Evolutionary conservation across 2,329 filamentous ascomycete species (phyloP).

Genomic region (Diaporthe eres): DNA sequence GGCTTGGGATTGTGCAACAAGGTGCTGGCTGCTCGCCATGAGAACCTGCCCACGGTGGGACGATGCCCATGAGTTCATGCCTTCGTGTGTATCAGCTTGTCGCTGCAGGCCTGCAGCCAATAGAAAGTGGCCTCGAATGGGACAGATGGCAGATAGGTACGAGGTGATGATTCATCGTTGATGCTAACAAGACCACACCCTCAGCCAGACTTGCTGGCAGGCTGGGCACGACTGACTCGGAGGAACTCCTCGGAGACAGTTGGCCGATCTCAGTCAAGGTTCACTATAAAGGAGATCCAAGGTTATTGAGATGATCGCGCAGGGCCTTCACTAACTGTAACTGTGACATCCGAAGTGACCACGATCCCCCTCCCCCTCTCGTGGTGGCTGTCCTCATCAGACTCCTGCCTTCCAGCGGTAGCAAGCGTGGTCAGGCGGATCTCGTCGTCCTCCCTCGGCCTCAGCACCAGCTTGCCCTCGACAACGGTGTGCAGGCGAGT

Average conservation of each 20-base stretch:
- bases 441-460: constrained; percentile 29
- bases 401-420: constrained; percentile 3
- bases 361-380: constrained; percentile 6
- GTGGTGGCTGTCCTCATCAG: constrained; percentile 10
- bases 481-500: neutral
- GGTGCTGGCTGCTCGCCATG: constrained; percentile 3
- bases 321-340: constrained; percentile 24
- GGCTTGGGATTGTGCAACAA: neutral
- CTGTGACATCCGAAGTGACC: constrained; percentile 28
- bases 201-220: neutral
- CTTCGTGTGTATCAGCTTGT: constrained; percentile 1
- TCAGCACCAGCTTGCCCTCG: constrained; percentile 29
- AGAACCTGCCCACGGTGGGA: constrained; percentile 8
- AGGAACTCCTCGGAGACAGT: neutral
- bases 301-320: constrained; percentile 7
- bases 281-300: neutral
- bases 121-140: neutral
- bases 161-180: constrained; percentile 31
- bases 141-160: neutral
- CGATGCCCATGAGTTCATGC: constrained; percentile 13
- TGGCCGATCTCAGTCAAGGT: constrained; percentile 21
- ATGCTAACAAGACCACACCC: constrained; percentile 19
- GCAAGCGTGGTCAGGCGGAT: constrained; percentile 25
- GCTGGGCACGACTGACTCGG: constrained; percentile 19
- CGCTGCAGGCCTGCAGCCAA: constrained; percentile 3